phyloP scores from a whole-genome alignment of 2,329 filamentous ascomycete species.

The Talaromyces sp. region DNA sequence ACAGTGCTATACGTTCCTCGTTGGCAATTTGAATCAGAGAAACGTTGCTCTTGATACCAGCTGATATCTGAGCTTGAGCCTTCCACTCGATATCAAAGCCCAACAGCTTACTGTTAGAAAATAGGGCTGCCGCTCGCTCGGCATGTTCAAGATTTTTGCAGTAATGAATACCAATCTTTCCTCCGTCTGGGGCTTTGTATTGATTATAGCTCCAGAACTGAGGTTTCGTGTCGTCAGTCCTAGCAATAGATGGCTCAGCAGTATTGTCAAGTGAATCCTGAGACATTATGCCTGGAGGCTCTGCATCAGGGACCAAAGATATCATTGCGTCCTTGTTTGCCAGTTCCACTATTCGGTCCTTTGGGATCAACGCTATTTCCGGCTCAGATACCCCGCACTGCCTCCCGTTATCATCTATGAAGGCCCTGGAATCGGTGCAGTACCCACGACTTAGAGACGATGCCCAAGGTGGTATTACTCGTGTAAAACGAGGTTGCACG shows the following conservation, averaged over 20 bases:
- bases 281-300: background rate
- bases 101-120: slow-evolving; percentile 65
- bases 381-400: slow-evolving; percentile 9
- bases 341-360: background rate
- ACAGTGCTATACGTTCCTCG: slow-evolving; percentile 70
- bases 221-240: slow-evolving; percentile 6
- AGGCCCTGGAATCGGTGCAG: slow-evolving; percentile 17
- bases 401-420: background rate
- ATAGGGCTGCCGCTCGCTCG: slow-evolving; percentile 63
- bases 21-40: slow-evolving; percentile 81
- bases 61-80: slow-evolving; percentile 45
- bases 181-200: slow-evolving; percentile 47
- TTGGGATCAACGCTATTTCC: background rate
- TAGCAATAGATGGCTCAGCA: background rate
- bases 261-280: background rate
- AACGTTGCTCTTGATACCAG: slow-evolving; percentile 63
- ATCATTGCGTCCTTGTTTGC: background rate
- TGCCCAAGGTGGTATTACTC: background rate
- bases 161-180: slow-evolving; percentile 69
- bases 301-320: background rate
- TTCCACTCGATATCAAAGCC: slow-evolving; percentile 92
- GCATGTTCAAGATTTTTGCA: slow-evolving; percentile 65
- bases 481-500: background rate
- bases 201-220: slow-evolving; percentile 34
- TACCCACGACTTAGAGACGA: background rate